Base-by-base conservation (phyloP, 805 yeast species). In the Wickerhamiella galacta region DNA sequence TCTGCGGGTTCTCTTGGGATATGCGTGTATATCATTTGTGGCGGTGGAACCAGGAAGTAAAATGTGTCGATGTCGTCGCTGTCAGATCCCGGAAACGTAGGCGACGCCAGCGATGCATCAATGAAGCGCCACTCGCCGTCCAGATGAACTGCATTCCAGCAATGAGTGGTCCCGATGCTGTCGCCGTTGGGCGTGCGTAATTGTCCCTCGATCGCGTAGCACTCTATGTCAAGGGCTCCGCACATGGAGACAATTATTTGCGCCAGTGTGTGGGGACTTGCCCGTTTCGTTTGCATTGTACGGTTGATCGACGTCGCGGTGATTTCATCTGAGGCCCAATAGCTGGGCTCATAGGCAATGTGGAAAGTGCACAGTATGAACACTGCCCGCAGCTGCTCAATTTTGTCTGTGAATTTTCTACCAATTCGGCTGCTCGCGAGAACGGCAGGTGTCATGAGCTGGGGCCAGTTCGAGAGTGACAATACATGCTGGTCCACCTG, bases 141-240 rank as follows among this genome's bases (percentile, higher is more conserved):
- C 11, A 83, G 54, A 22, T 76, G 52, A 1, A 83, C 72, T 1
- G 93, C 72, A 35, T 82, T 64, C 98, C 98, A 90, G 35, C 79
- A 71, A 54, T 90, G 98, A 41, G 63, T 66, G 1, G 46, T 37
- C n/a, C 53, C 53, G 8, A 43, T 43, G 2, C 43, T 28, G 38
- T 61, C 68, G 34, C 66, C 73, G 39, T 72, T 72, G 6, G 94
- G 93, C 17, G 73, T 68, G 49, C 85, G 81, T 57, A 85, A 64
- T 47, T 78, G 79, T 3, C 98, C 98, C 17, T 72, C 58, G 2
- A 90, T 72, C 1, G 82, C 63, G 39, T 79, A 90, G 41, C 82
- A 70, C 6, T 75, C 72, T 24, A 90, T 64, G 8, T 75, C 73
- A 31, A 85, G 58, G 0, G 75, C 63, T 34, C 67, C 72, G 30